Percentiles rank a stretch among this genome's conserved stretches.
Evolutionary conservation across 345 rosid species (phyloP).

Genomic region (Hibiscus tridactylites): DNA sequence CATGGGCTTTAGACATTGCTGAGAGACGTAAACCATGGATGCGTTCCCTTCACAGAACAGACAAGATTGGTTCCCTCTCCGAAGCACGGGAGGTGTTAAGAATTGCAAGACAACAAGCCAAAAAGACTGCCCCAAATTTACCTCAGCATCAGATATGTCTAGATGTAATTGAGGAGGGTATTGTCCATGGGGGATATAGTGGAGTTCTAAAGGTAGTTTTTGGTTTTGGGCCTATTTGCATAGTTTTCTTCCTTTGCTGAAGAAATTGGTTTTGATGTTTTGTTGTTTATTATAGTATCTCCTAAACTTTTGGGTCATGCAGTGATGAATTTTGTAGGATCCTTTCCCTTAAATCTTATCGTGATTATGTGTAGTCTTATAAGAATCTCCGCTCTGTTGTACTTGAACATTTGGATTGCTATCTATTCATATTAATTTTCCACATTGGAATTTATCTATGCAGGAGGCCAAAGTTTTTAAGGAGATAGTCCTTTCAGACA

Average conservation of each 20-base stretch:
- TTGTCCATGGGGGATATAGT: conserved; percentile 76
- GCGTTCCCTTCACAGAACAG: conserved; percentile 73
- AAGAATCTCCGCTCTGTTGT: neutral
- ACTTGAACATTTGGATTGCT: neutral
- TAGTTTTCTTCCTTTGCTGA: neutral
- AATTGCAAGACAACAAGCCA: conserved; percentile 56
- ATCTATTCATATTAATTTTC: conserved; percentile 2
- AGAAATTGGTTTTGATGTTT: conserved; percentile 1
- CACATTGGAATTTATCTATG: conserved; percentile 16
- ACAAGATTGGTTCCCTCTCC: conserved; percentile 75
- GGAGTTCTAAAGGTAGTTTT: conserved; percentile 73
- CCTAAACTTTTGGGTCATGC: neutral
- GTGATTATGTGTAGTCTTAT: neutral
- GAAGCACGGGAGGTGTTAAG: conserved; percentile 64
- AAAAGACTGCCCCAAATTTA: conserved; percentile 68
- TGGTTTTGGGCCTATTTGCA: neutral
- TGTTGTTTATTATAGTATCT: neutral
- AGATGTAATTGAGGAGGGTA: conserved; percentile 89
- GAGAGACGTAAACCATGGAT: conserved; percentile 69
- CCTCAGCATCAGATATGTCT: conserved; percentile 84
- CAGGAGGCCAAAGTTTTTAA: conserved; percentile 86
- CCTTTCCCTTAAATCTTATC: neutral
- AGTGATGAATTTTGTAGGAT: neutral
- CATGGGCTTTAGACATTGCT: conserved; percentile 81
- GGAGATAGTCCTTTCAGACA: conserved; percentile 58